Conservation (phyloP, 192 early-diverging fungal species). For the Coemansia javaensis region DNA sequence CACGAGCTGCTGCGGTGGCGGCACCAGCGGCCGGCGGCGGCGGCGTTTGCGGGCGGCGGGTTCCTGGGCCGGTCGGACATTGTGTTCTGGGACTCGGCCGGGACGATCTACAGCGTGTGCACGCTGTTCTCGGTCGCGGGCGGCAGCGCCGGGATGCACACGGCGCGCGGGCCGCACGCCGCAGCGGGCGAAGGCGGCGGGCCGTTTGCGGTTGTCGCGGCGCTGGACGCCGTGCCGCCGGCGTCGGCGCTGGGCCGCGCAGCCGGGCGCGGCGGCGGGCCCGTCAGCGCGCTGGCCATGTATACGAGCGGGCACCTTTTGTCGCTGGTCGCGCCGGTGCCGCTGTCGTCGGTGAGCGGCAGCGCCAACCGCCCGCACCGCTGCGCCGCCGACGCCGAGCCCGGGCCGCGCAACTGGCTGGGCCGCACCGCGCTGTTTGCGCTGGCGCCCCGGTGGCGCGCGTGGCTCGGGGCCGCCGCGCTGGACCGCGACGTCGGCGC, state of each 20-base stretch:
- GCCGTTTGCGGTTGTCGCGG: conserved; percentile 4
- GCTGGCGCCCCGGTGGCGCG: conserved; percentile 21
- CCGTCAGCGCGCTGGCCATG: conserved; percentile 14
- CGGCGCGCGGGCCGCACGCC: conserved; percentile 16
- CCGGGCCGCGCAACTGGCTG: conserved; percentile 27
- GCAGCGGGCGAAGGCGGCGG: conserved; percentile 4
- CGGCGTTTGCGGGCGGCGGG: conserved; percentile 31
- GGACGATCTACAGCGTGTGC: conserved; percentile 43
- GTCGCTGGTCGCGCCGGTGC: conserved; percentile 28
- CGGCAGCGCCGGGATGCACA: conserved; percentile 45
- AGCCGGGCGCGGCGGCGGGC: background rate
- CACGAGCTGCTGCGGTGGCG: conserved; percentile 45
- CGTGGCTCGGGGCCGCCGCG: conserved; percentile 17
- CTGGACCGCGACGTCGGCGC: conserved; percentile 10
- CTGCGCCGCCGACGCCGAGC: conserved; percentile 5
- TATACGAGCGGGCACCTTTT: conserved; percentile 33
- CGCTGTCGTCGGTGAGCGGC: conserved; percentile 40
- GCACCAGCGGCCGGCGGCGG: conserved; percentile 14
- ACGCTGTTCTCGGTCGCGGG: conserved; percentile 41
- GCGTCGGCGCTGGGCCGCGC: conserved; percentile 9
- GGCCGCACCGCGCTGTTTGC: conserved; percentile 15
- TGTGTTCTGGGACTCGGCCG: conserved; percentile 39
- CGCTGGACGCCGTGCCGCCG: conserved; percentile 10
- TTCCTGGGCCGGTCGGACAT: conserved; percentile 33
- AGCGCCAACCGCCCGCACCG: conserved; percentile 41